Percentiles rank a stretch among this genome's conserved stretches.
Evolutionary conservation across 805 yeast genomes (phyloP).

Genomic region (Cyberlindnera suaveolens): DNA sequence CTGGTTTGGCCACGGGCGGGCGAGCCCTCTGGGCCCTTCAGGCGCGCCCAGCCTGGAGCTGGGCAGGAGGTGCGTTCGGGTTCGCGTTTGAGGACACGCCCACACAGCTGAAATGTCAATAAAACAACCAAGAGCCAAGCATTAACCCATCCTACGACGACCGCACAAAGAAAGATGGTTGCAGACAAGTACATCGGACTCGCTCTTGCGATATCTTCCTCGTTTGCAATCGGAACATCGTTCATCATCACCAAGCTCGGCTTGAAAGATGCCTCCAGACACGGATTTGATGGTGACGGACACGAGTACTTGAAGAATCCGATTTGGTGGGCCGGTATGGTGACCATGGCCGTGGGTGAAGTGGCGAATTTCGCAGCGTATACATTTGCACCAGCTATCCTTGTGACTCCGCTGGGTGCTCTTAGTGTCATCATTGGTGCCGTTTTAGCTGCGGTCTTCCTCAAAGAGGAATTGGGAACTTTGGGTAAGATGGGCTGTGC

Average conservation of each 20-base stretch:
- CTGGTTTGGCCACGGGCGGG: no score
- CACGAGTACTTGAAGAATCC: slow-evolving; percentile 76
- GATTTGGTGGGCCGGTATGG: slow-evolving; percentile 91
- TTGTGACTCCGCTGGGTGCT: slow-evolving; percentile 91
- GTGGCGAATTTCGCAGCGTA: slow-evolving; percentile 91
- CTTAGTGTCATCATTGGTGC: slow-evolving; percentile 88
- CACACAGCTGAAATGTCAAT: slow-evolving; percentile 3
- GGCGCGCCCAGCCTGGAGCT: no score
- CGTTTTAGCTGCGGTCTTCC: slow-evolving; percentile 75
- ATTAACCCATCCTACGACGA: no score
- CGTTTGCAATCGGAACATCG: slow-evolving; percentile 85
- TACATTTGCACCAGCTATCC: slow-evolving; percentile 89
- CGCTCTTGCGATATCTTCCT: slow-evolving; percentile 79
- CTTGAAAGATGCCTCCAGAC: slow-evolving; percentile 60
- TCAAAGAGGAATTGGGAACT: slow-evolving; percentile 81
- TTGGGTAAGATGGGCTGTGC: slow-evolving; percentile 92
- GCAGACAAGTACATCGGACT: slow-evolving; percentile 89
- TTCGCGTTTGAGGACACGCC: no score
- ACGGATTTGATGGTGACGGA: slow-evolving; percentile 67
- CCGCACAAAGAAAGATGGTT: slow-evolving; percentile 17
- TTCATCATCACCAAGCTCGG: slow-evolving; percentile 89
- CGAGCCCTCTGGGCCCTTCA: no score
- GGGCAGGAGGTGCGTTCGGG: no score
- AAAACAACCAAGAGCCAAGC: background rate
- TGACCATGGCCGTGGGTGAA: slow-evolving; percentile 87